phyloP scores from a whole-genome alignment of 1,284 basidiomycete genomes.

The Trichosporon sp. region DNA sequence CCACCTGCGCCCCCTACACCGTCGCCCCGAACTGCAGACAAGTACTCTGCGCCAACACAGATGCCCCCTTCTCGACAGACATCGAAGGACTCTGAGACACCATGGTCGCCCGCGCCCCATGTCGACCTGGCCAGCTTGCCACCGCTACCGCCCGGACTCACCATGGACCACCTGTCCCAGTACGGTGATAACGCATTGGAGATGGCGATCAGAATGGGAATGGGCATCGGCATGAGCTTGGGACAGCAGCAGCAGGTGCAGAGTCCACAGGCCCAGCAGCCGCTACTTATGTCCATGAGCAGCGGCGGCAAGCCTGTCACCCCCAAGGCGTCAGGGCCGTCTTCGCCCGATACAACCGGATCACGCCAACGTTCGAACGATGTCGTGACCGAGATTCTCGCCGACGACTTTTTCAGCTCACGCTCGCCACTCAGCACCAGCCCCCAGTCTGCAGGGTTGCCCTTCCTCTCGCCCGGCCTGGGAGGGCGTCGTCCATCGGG shows the following conservation, averaged over 20 bases:
- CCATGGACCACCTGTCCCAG: conserved; percentile 43
- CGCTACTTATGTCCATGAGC: neutral
- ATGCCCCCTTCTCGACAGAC: conserved; percentile 9
- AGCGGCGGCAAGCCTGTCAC: neutral
- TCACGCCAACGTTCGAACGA: conserved; percentile 22
- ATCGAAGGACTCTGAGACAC: conserved; percentile 18
- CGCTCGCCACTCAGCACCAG: conserved; percentile 32
- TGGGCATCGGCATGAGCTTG: conserved; percentile 48
- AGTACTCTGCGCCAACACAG: conserved; percentile 10
- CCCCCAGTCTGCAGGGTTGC: conserved; percentile 11
- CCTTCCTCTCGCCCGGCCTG: neutral
- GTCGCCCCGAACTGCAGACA: conserved; percentile 13
- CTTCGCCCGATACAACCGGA: neutral
- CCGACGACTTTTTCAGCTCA: conserved; percentile 42
- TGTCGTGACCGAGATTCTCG: conserved; percentile 43
- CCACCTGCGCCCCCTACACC: conserved; percentile 17
- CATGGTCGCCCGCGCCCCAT: neutral
- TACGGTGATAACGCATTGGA: conserved; percentile 46
- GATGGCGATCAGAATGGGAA: conserved; percentile 51
- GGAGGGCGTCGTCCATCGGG: conserved; percentile 32
- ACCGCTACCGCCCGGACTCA: conserved; percentile 44
- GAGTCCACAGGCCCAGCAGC: neutral
- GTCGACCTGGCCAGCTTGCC: conserved; percentile 29
- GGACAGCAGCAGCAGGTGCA: conserved; percentile 23
- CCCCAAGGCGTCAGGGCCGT: conserved; percentile 3